phyloP scores from a whole-genome alignment of 1,139 yeast genomes.

The Saccharomyces hybrid region DNA sequence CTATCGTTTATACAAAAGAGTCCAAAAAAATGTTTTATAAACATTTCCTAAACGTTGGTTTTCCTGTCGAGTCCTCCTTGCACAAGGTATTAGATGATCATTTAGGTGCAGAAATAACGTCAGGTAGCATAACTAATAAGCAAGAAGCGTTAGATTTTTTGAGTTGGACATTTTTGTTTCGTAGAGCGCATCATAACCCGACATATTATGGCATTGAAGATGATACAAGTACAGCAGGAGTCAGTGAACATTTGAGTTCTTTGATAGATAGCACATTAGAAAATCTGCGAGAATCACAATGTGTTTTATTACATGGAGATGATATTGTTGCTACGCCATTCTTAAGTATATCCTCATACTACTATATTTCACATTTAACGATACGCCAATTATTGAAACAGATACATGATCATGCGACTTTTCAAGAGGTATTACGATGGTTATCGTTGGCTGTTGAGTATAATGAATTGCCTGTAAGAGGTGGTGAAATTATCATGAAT shows the following conservation, averaged over 20 bases:
- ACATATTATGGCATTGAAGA: slow-evolving; percentile 79
- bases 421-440: slow-evolving; percentile 64
- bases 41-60: slow-evolving; percentile 88
- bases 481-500: slow-evolving; percentile 89
- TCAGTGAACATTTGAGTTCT: slow-evolving; percentile 60
- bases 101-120: slow-evolving; percentile 90
- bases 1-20: slow-evolving; percentile 89
- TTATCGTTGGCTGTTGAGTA: slow-evolving; percentile 80
- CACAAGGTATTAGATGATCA: slow-evolving; percentile 92
- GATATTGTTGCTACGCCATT: slow-evolving; percentile 64
- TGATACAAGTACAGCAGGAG: slow-evolving; percentile 57
- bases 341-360: slow-evolving; percentile 79
- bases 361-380: slow-evolving; percentile 88
- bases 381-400: slow-evolving; percentile 57
- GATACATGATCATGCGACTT: slow-evolving; percentile 43
- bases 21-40: slow-evolving; percentile 87
- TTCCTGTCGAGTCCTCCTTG: slow-evolving; percentile 93
- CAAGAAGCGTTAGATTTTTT: slow-evolving; percentile 90
- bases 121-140: slow-evolving; percentile 72
- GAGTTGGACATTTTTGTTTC: slow-evolving; percentile 89
- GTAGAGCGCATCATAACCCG: slow-evolving; percentile 93
- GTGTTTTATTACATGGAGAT: slow-evolving; percentile 48
- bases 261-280: slow-evolving; percentile 65
- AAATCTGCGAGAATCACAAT: slow-evolving; percentile 62
- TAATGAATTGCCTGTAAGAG: slow-evolving; percentile 88